A percentile compares a stretch with the other conserved stretches of the same genome.
Conservation (phyloP, 2,329 filamentous ascomycete genomes). For the Claviceps humidiphila region DNA sequence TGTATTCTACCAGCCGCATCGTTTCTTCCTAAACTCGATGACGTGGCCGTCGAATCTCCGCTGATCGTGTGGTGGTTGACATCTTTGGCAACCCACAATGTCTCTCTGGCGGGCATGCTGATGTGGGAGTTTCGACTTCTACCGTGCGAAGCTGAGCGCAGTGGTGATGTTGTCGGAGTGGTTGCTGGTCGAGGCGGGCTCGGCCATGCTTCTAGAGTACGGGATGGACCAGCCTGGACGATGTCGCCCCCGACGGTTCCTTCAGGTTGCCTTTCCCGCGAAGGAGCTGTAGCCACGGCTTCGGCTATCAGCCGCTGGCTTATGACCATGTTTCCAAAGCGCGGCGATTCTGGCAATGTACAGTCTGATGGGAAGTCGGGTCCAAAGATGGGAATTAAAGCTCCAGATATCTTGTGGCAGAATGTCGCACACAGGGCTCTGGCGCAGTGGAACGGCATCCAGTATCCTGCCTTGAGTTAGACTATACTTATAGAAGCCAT, state of each 20-base stretch:
- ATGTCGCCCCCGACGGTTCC: not conserved
- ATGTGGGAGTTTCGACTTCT: not conserved
- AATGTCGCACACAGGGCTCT: constrained; percentile 81
- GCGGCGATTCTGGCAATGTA: constrained; percentile 46
- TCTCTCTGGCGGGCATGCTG: not conserved
- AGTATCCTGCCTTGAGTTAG: constrained; percentile 54
- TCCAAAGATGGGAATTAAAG: constrained; percentile 83
- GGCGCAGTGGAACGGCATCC: constrained; percentile 85
- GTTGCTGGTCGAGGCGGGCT: not conserved
- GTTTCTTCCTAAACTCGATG: not conserved
- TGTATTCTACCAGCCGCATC: not conserved
- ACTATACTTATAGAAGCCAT: constrained; percentile 5
- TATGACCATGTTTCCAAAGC: constrained; percentile 56
- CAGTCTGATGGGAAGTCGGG: constrained; percentile 65
- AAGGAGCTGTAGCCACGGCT: constrained; percentile 35
- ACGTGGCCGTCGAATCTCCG: not conserved
- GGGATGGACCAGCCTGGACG: not conserved
- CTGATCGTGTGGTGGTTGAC: not conserved
- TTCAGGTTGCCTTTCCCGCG: too few relatives aligned
- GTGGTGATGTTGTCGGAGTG: not conserved
- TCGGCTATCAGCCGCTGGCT: constrained; percentile 38
- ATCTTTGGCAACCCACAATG: not conserved
- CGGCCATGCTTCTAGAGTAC: not conserved
- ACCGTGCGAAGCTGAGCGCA: not conserved
- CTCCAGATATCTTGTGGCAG: constrained; percentile 71